A percentile compares a stretch with the other conserved stretches of the same genome.
These are phyloP conservation scores for Mycosphaerella arachidis DNA, from an alignment of 2,329 filamentous ascomycete species.

Conservation along the genomic window DNA sequence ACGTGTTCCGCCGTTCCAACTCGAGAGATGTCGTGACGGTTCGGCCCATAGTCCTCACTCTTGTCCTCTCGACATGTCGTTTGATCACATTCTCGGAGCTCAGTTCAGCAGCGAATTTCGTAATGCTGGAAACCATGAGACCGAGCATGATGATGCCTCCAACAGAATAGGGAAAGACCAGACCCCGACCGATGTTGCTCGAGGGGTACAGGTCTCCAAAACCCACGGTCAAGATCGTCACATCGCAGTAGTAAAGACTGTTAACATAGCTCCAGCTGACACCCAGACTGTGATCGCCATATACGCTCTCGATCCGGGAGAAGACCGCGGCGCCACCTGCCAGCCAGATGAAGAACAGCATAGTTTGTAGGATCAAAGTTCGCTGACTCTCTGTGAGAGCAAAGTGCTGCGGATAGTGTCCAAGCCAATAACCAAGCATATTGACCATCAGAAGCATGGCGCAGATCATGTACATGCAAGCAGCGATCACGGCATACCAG, in stretches of 20 bases:
- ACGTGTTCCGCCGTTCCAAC: conserved; percentile 30
- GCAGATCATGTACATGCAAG: conserved; percentile 72
- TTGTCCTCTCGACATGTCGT: conserved; percentile 53
- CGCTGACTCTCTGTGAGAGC: conserved; percentile 73
- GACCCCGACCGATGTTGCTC: conserved; percentile 57
- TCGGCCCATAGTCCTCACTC: conserved; percentile 51
- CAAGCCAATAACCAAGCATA: conserved; percentile 69
- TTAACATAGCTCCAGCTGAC: conserved; percentile 68
- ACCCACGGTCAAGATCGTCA: conserved; percentile 59
- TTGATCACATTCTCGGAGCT: conserved; percentile 59
- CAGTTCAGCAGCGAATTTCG: conserved; percentile 59
- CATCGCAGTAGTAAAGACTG: conserved; percentile 62
- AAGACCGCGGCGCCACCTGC: conserved; percentile 74
- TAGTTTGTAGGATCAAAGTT: conserved; percentile 86
- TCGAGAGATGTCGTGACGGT: conserved; percentile 52
- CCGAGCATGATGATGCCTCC: conserved; percentile 79
- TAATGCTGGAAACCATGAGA: conserved; percentile 76
- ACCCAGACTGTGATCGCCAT: conserved; percentile 24
- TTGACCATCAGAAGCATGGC: conserved; percentile 74
- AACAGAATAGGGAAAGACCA: conserved; percentile 79
- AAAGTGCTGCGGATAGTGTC: conserved; percentile 76
- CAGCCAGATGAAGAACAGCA: conserved; percentile 77
- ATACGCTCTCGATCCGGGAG: conserved; percentile 55
- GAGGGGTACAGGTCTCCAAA: conserved; percentile 59
- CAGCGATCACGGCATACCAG: conserved; percentile 79